Conservation (phyloP, 352 stramenopile species). For the Pythium vanterpoolii region DNA sequence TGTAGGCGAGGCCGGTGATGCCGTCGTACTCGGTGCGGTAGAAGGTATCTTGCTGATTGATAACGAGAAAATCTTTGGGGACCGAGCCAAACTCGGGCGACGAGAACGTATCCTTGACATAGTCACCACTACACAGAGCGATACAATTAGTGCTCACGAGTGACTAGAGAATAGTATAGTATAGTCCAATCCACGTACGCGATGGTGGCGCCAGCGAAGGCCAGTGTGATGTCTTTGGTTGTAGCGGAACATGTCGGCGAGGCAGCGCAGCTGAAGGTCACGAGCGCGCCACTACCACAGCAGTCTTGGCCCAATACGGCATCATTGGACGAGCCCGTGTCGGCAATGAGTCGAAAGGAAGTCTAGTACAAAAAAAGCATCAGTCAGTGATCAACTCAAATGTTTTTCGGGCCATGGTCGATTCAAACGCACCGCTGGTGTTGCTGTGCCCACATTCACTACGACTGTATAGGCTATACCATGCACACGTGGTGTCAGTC, state of each 20-base stretch:
- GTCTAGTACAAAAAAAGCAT: constrained; percentile 31
- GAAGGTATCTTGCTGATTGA: constrained; percentile 73
- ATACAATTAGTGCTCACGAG: background rate
- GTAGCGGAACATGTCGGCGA: constrained; percentile 57
- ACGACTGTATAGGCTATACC: constrained; percentile 29
- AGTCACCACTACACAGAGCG: constrained; percentile 39
- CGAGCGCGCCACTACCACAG: constrained; percentile 39
- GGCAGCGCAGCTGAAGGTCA: constrained; percentile 60
- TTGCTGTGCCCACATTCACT: constrained; percentile 29
- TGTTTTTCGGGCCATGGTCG: background rate
- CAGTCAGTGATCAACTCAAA: background rate
- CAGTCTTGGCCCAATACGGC: constrained; percentile 61
- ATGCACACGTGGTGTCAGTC: background rate
- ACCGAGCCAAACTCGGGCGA: constrained; percentile 48
- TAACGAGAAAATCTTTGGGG: constrained; percentile 69
- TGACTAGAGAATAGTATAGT: background rate
- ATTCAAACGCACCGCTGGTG: constrained; percentile 5
- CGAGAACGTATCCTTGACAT: constrained; percentile 69
- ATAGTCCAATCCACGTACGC: constrained; percentile 30
- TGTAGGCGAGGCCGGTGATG: constrained; percentile 73
- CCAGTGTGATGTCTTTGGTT: constrained; percentile 30
- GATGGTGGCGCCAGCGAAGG: constrained; percentile 65
- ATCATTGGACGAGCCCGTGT: constrained; percentile 84
- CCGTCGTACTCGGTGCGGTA: constrained; percentile 73
- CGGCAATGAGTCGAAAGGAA: constrained; percentile 71